These are phyloP conservation scores for Clonostachys rosea DNA, from an alignment of 2,329 filamentous ascomycete species.

Conservation along the genomic window DNA sequence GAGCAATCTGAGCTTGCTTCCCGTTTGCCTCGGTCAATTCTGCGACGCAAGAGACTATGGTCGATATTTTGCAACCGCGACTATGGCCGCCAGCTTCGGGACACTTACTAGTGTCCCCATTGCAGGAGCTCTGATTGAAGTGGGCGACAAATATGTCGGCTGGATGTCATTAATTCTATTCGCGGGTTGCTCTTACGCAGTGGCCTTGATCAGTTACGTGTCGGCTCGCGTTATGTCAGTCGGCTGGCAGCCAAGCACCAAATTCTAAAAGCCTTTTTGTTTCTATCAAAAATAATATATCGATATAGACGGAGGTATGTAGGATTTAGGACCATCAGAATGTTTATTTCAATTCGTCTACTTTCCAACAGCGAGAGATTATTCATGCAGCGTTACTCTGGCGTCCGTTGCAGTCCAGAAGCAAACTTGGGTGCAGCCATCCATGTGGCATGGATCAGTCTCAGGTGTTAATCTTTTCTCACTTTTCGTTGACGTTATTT, in stretches of 20 bases:
- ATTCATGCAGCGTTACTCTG: too few species aligned
- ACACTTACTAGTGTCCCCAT: constrained; percentile 53
- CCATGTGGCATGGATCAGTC: too few species aligned
- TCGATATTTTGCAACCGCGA: constrained; percentile 64
- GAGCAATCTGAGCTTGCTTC: constrained; percentile 64
- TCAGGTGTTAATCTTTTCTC: too few species aligned
- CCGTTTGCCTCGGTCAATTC: constrained; percentile 67
- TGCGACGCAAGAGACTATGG: constrained; percentile 67
- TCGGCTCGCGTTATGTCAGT: constrained; percentile 26
- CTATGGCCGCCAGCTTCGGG: constrained; percentile 62
- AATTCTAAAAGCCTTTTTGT: constrained; percentile 2
- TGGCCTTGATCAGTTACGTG: constrained; percentile 23
- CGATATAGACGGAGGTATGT: too few species aligned
- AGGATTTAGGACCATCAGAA: too few species aligned
- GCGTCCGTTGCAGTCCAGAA: too few species aligned
- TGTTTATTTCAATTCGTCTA: too few species aligned
- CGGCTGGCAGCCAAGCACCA: constrained; percentile 18
- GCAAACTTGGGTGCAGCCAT: too few species aligned
- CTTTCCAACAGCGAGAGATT: too few species aligned
- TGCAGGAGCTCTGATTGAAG: constrained; percentile 17
- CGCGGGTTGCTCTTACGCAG: constrained; percentile 24
- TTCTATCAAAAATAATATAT: too few species aligned
- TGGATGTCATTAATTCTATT: constrained; percentile 32
- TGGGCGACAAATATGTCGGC: constrained; percentile 14
- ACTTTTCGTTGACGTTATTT: too few species aligned